Evolutionary conservation across 2,329 filamentous ascomycete genomes (phyloP).

Genomic region (Hysterium pulicare): DNA sequence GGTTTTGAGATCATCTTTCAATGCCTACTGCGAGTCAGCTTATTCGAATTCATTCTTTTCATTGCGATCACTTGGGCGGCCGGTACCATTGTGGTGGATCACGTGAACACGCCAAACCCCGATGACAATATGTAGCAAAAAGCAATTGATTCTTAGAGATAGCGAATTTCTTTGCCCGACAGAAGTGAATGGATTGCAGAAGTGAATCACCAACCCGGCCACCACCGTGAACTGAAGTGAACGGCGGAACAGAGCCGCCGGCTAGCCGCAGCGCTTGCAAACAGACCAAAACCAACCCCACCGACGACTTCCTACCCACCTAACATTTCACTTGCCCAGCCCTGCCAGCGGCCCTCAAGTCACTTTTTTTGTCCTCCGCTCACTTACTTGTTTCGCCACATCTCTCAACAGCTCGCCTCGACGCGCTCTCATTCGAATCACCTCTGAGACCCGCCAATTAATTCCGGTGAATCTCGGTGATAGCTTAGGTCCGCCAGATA

Average conservation of each 20-base stretch:
- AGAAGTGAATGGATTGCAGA: background rate
- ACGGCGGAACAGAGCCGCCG: background rate
- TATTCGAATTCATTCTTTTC: too few species aligned
- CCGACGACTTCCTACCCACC: constrained; percentile 1
- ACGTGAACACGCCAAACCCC: constrained; percentile 10
- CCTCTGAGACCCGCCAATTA: background rate
- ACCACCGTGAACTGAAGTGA: background rate
- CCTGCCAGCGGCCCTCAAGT: background rate
- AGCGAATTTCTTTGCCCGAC: background rate
- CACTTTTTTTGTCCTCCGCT: background rate
- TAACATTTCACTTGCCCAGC: background rate
- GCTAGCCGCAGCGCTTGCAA: background rate
- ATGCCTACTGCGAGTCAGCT: constrained; percentile 33
- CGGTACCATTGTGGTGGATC: constrained; percentile 24
- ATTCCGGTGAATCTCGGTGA: constrained; percentile 7
- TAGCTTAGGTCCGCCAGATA: constrained; percentile 7
- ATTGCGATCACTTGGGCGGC: too few species aligned
- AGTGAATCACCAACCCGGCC: too few species aligned
- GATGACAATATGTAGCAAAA: background rate
- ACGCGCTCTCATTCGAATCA: background rate
- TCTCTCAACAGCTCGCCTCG: background rate
- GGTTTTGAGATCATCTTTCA: constrained; percentile 68
- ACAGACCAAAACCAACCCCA: background rate
- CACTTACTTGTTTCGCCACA: background rate
- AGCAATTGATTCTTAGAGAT: background rate